Conservation (phyloP, 345 rosid genomes). For the Trapa bicornis region DNA sequence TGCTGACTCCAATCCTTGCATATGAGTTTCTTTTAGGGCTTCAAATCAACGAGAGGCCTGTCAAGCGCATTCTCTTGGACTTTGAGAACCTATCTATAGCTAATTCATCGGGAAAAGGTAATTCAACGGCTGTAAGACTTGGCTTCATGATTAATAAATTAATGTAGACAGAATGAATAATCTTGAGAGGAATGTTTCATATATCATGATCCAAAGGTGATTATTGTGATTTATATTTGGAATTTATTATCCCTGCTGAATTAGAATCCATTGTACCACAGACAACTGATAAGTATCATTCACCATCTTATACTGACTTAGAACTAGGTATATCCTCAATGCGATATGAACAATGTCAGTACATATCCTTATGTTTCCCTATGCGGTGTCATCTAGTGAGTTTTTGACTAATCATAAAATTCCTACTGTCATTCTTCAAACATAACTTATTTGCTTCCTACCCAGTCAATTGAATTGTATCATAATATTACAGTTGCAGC, state of each 20-base stretch:
- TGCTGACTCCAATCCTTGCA: not conserved
- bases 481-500: not conserved
- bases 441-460: not conserved
- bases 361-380: not conserved
- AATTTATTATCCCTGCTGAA: not conserved
- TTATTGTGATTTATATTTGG: not conserved
- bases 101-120: slow-evolving; percentile 32
- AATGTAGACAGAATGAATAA: not conserved
- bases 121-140: not conserved
- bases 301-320: not conserved
- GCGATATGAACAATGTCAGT: not conserved
- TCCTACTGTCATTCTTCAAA: not conserved
- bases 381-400: not conserved
- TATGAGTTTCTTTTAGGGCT: slow-evolving; percentile 31
- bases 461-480: not conserved
- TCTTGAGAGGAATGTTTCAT: not conserved
- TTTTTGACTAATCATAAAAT: not conserved
- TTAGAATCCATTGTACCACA: not conserved
- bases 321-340: not conserved
- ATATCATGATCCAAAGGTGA: not conserved
- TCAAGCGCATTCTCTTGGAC: slow-evolving; percentile 43
- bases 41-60: slow-evolving; percentile 70
- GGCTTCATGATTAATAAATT: not conserved
- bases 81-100: slow-evolving; percentile 43
- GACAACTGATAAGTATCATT: not conserved